phyloP scores from a whole-genome alignment of 1,284 basidiomycete genomes.

The Cutaneotrichosporon cyanovorans region DNA sequence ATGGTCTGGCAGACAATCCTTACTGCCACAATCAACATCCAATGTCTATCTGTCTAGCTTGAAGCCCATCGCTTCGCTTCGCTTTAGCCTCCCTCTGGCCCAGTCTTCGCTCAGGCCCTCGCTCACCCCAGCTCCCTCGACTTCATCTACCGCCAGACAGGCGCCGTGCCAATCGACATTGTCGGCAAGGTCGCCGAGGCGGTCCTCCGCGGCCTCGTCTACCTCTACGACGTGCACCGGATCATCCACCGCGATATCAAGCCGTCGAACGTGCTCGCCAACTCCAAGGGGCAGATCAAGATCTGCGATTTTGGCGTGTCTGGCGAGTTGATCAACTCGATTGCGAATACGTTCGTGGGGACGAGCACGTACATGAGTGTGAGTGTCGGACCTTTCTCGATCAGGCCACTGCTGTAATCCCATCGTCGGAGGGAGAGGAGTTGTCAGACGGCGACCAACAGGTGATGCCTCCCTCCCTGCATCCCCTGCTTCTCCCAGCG shows the following conservation, averaged over 20 bases:
- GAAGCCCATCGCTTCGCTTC: too few species aligned
- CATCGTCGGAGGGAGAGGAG: too few species aligned
- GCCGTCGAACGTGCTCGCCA: constrained; percentile 93
- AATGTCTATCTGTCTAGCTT: too few species aligned
- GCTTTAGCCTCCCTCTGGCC: too few species aligned
- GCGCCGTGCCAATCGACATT: constrained; percentile 79
- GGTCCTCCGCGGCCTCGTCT: constrained; percentile 89
- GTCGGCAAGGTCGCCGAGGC: constrained; percentile 84
- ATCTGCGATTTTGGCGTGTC: constrained; percentile 99
- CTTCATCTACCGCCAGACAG: constrained; percentile 87
- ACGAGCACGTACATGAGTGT: constrained; percentile 99
- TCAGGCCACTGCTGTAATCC: too few species aligned
- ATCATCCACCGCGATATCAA: constrained; percentile 99
- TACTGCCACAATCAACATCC: too few species aligned
- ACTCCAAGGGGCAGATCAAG: constrained; percentile 90
- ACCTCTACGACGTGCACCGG: constrained; percentile 97
- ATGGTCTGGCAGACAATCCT: too few species aligned
- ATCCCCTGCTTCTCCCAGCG: too few species aligned
- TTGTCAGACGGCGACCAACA: too few species aligned
- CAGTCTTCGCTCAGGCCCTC: not conserved
- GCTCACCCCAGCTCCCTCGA: constrained; percentile 55
- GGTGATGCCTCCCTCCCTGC: too few species aligned
- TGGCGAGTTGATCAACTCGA: constrained; percentile 95
- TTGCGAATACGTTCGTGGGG: constrained; percentile 97
- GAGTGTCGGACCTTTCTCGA: constrained; percentile 46